Conservation (phyloP, 306 rosid genomes). For the Sechiopsis laciniata region DNA sequence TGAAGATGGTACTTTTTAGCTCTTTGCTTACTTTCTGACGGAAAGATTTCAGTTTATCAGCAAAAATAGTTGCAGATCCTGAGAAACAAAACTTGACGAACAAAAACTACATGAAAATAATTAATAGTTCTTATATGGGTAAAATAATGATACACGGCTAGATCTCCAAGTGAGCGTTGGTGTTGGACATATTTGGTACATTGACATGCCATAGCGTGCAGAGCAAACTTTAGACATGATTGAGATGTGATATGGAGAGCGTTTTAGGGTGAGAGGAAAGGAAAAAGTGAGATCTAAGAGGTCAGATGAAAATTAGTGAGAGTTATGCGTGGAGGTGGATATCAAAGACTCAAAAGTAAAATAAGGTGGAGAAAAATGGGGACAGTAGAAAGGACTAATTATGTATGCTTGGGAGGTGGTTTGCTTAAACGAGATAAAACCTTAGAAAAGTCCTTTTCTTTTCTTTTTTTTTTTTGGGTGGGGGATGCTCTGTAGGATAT, state of each 20-base stretch:
- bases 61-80: neutral
- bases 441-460: no score
- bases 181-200: constrained; percentile 13
- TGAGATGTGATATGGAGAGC: neutral
- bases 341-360: neutral
- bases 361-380: neutral
- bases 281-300: neutral
- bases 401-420: no score
- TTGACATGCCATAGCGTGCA: neutral
- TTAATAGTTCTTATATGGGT: neutral
- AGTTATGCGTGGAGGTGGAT: constrained; percentile 3
- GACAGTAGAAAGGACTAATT: no score
- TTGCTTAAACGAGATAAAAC: no score
- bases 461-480: no score
- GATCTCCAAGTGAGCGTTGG: neutral
- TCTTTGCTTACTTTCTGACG: neutral
- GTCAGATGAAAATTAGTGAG: neutral
- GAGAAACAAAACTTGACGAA: constrained; percentile 2
- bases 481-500: no score
- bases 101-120: neutral
- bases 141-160: neutral
- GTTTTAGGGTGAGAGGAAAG: neutral
- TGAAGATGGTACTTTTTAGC: neutral
- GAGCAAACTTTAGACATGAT: constrained; percentile 6
- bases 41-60: neutral